Percentiles rank a stretch among this genome's conserved stretches.
Conservation (phyloP, 2,329 filamentous ascomycete species). For the Cordyceps sp. region DNA sequence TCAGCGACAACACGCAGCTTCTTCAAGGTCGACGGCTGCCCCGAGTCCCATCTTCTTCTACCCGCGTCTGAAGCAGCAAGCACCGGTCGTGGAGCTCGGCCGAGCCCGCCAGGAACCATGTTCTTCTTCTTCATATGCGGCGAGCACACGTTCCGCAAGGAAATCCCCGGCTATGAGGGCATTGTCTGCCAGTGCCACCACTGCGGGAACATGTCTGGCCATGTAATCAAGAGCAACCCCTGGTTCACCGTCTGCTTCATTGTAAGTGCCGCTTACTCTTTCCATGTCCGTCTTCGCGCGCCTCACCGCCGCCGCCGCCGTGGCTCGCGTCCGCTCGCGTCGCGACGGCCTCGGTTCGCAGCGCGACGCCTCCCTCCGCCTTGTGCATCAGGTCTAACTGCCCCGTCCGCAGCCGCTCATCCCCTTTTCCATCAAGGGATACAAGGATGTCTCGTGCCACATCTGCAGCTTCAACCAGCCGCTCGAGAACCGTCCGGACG, state of each 20-base stretch:
- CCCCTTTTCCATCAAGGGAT: conserved; percentile 50
- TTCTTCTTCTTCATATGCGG: conserved; percentile 47
- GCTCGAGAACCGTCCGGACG: conserved; percentile 38
- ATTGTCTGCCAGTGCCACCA: conserved; percentile 47
- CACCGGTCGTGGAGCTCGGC: not conserved
- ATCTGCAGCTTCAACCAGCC: conserved; percentile 65
- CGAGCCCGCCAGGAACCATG: conserved; percentile 18
- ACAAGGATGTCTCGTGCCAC: conserved; percentile 54
- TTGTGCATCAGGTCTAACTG: conserved; percentile 8
- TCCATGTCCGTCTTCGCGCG: not conserved
- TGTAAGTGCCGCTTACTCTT: conserved; percentile 20
- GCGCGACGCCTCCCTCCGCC: too few species aligned
- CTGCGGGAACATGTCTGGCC: conserved; percentile 46
- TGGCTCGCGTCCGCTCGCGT: not conserved
- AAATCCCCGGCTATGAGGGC: conserved; percentile 44
- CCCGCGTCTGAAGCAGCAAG: not conserved
- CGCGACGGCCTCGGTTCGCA: too few species aligned
- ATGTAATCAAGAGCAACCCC: conserved; percentile 44
- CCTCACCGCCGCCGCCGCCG: not conserved
- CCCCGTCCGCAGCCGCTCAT: conserved; percentile 39
- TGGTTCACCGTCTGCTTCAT: conserved; percentile 75
- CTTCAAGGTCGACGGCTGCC: too few species aligned
- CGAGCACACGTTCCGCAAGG: conserved; percentile 42
- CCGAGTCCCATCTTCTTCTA: too few species aligned
- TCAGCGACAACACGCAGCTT: too few species aligned